Evolutionary conservation across 75 land plant genomes (phyloP).

Genomic region (Sequoia sempervirens): DNA sequence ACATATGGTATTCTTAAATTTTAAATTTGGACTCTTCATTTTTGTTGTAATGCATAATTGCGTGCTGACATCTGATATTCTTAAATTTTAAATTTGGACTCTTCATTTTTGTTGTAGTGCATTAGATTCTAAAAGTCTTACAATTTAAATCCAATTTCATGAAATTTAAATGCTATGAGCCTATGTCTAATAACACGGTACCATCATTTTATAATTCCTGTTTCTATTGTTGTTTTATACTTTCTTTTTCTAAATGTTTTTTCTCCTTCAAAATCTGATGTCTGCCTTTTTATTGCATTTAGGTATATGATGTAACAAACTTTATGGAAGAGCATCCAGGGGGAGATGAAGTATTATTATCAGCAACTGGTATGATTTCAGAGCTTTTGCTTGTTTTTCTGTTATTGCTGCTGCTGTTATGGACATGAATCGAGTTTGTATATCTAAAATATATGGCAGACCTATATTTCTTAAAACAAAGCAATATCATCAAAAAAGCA

Average conservation of each 20-base stretch:
- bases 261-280: background rate
- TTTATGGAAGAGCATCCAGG: constrained; percentile 91
- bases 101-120: background rate
- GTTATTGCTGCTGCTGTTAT: background rate
- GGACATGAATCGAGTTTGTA: background rate
- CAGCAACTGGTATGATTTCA: constrained; percentile 57
- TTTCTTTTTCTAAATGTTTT: background rate
- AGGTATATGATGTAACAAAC: constrained; percentile 77
- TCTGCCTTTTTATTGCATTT: background rate
- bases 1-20: background rate
- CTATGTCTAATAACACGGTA: background rate
- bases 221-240: background rate
- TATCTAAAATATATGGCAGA: background rate
- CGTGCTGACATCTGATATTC: no score
- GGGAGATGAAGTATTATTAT: constrained; percentile 74
- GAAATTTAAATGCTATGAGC: background rate
- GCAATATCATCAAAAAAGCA: background rate
- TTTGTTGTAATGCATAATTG: background rate
- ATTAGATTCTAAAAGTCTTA: background rate
- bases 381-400: background rate
- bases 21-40: background rate
- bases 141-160: background rate
- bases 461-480: background rate
- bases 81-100: background rate
- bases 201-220: background rate